phyloP scores from a whole-genome alignment of 176 grass and related monocot genomes.

The Lolium rigidum region DNA sequence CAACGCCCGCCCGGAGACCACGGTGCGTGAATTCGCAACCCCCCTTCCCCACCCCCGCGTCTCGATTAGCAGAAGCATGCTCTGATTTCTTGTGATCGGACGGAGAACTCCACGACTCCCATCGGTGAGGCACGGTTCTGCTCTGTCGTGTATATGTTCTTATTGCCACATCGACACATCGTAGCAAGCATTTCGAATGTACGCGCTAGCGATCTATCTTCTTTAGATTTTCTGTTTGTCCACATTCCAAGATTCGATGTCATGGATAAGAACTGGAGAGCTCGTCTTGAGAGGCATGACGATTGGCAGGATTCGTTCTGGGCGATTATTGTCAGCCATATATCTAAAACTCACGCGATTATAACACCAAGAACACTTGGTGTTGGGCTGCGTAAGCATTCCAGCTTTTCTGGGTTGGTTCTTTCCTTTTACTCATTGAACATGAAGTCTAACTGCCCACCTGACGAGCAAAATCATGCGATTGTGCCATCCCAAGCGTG shows the following conservation, averaged over 20 bases:
- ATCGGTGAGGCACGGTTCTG: background rate
- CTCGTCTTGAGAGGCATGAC: too few relatives aligned
- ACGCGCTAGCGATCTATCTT: background rate
- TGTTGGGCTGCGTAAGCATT: too few relatives aligned
- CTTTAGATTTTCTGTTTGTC: conserved; percentile 1
- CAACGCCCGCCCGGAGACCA: conserved; percentile 69
- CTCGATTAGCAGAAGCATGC: too few relatives aligned
- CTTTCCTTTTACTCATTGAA: too few relatives aligned
- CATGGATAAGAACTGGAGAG: background rate
- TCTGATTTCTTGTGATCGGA: background rate
- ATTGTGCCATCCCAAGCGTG: too few relatives aligned
- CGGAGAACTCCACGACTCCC: background rate
- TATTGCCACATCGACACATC: background rate
- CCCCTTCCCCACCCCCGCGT: background rate
- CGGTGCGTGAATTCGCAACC: conserved; percentile 30
- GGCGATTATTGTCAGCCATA: too few relatives aligned
- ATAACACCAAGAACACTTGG: too few relatives aligned
- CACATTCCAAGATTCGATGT: background rate
- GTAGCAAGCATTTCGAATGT: background rate
- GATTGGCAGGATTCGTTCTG: too few relatives aligned
- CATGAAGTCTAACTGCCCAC: too few relatives aligned
- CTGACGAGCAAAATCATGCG: too few relatives aligned
- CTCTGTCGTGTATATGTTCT: background rate
- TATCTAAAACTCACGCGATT: too few relatives aligned
- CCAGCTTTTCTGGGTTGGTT: too few relatives aligned